Conservation (phyloP, 73 alveolate genomes). For the Breviolum minutum region DNA sequence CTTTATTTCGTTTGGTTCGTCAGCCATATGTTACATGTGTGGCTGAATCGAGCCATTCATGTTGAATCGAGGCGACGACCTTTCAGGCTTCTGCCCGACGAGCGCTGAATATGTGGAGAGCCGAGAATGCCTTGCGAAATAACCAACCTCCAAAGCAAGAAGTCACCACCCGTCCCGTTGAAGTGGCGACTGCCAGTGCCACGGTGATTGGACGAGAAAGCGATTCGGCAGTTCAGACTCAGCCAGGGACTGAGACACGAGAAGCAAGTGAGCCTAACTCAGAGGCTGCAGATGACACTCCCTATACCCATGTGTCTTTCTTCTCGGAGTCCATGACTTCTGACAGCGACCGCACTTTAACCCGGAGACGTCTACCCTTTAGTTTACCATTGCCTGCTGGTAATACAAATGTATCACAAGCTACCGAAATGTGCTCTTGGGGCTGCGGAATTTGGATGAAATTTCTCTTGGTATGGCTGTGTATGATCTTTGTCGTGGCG, state of each 20-base stretch:
- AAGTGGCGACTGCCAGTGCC: background rate
- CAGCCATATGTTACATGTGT: no score
- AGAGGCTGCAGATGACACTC: conserved; percentile 23
- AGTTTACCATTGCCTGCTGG: background rate
- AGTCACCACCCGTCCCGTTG: background rate
- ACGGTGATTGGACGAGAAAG: conserved; percentile 6
- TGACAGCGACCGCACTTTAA: conserved; percentile 10
- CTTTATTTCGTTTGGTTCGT: no score
- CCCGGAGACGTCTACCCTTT: conserved; percentile 19
- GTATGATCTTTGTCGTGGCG: conserved; percentile 77
- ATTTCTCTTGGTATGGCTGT: conserved; percentile 39
- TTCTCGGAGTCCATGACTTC: conserved; percentile 17
- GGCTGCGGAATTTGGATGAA: conserved; percentile 2
- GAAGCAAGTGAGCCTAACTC: background rate
- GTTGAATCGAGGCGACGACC: background rate
- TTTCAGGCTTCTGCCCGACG: conserved; percentile 34
- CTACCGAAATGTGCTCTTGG: background rate
- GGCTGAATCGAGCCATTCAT: no score
- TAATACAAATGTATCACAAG: background rate
- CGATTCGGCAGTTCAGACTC: background rate
- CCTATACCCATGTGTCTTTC: conserved; percentile 35
- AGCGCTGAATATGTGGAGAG: conserved; percentile 80
- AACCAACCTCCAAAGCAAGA: background rate
- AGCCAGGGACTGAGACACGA: background rate
- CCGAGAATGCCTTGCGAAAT: conserved; percentile 67